These are phyloP conservation scores for Mycosphaerella sp. DNA, from an alignment of 2,329 filamentous ascomycete species.

Conservation along the genomic window DNA sequence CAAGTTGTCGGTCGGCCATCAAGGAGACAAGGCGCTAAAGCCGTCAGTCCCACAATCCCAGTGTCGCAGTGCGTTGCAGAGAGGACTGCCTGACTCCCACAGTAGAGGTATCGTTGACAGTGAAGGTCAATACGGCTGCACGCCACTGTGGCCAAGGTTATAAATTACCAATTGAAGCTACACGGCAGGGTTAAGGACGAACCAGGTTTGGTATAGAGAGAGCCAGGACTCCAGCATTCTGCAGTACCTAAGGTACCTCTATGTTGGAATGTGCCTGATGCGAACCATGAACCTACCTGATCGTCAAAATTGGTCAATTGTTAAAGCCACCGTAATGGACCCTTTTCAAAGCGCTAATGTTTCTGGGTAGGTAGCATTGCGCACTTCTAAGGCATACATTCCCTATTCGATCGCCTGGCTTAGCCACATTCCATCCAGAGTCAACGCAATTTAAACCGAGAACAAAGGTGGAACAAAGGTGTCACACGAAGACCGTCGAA, in stretches of 20 bases:
- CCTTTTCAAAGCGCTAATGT: not conserved
- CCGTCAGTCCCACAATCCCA: not conserved
- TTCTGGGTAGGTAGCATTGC: no score
- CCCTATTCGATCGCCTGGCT: not conserved
- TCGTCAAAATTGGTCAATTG: no score
- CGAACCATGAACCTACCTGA: no score
- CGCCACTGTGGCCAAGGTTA: not conserved
- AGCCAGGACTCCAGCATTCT: no score
- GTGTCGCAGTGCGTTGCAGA: not conserved
- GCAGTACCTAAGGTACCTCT: no score
- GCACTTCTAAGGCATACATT: not conserved
- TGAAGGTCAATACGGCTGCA: not conserved
- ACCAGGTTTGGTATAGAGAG: no score
- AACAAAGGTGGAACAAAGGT: conserved; percentile 11
- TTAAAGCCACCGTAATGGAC: no score
- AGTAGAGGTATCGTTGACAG: not conserved
- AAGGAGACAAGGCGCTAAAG: not conserved
- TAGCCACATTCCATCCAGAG: conserved; percentile 7
- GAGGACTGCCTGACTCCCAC: not conserved
- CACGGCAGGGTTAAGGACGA: no score
- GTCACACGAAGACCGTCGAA: not conserved
- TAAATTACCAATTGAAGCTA: no score
- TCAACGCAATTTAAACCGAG: conserved; percentile 6
- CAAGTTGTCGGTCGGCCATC: not conserved
- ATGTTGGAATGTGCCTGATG: no score